These are phyloP conservation scores for Oryza glaberrima DNA, from an alignment of 176 grass and related monocot genomes.

Conservation along the genomic window DNA sequence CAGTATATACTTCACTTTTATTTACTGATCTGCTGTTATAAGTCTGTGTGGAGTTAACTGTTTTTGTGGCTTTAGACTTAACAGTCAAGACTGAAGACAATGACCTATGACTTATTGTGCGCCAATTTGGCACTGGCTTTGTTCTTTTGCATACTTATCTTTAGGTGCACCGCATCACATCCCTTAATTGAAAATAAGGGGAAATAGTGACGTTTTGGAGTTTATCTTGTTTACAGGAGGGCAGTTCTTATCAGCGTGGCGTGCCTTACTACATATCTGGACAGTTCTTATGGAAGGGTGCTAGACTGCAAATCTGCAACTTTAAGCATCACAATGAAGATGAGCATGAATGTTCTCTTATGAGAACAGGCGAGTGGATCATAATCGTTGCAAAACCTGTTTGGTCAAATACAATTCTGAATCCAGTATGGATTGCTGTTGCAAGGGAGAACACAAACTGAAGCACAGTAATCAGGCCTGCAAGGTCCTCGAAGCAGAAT, in stretches of 20 bases:
- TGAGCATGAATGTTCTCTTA: neutral
- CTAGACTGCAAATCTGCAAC: neutral
- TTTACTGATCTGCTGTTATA: slow-evolving; percentile 13
- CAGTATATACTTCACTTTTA: slow-evolving; percentile 12
- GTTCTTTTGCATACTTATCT: neutral
- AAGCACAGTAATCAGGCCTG: neutral
- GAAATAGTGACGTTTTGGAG: slow-evolving; percentile 22
- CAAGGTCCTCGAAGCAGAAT: slow-evolving; percentile 1
- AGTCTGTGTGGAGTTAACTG: neutral
- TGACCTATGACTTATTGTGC: neutral
- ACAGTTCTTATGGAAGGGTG: neutral
- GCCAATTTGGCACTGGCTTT: neutral
- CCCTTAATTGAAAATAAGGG: neutral
- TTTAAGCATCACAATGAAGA: neutral
- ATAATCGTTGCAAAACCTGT: neutral
- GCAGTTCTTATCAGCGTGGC: neutral
- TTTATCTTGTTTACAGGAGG: slow-evolving; percentile 40
- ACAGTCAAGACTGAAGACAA: neutral
- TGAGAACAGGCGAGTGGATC: neutral
- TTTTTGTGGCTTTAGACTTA: neutral
- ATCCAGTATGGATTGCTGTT: neutral
- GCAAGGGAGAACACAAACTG: neutral
- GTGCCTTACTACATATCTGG: neutral
- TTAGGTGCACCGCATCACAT: neutral
- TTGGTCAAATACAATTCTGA: slow-evolving; percentile 16